These are phyloP conservation scores for Bidens hawaiensis DNA, from an alignment of 140 eudicot species.

Conservation along the genomic window DNA sequence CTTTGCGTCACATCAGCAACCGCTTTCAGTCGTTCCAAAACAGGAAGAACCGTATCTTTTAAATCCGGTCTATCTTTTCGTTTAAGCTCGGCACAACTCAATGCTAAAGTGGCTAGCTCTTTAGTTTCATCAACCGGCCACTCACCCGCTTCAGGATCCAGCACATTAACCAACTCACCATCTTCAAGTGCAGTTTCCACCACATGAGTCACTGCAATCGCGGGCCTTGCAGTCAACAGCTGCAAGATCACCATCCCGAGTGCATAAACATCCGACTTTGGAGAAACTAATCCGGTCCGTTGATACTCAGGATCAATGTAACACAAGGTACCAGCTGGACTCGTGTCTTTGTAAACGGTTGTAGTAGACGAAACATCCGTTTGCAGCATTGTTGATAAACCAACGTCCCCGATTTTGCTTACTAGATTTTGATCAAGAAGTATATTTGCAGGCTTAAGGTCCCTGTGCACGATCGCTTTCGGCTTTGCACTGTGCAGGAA, in stretches of 20 bases:
- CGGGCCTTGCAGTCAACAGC: conserved; percentile 73
- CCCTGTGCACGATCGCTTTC: conserved; percentile 71
- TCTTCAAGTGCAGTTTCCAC: conserved; percentile 70
- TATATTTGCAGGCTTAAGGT: conserved; percentile 85
- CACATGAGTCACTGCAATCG: conserved; percentile 53
- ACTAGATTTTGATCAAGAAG: conserved; percentile 71
- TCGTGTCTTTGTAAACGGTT: conserved; percentile 52
- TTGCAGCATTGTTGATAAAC: conserved; percentile 67
- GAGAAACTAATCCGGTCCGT: conserved; percentile 66
- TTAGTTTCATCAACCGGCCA: conserved; percentile 76
- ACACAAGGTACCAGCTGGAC: conserved; percentile 76
- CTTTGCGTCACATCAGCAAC: conserved; percentile 55
- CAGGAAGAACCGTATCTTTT: conserved; percentile 52
- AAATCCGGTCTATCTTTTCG: conserved; percentile 79
- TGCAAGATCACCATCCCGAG: conserved; percentile 84
- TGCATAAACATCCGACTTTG: conserved; percentile 83
- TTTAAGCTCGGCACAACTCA: conserved; percentile 72
- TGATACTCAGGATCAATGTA: conserved; percentile 96
- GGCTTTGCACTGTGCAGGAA: conserved; percentile 80
- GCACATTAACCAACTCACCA: conserved; percentile 33
- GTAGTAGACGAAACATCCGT: conserved; percentile 34
- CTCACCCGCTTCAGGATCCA: conserved; percentile 66
- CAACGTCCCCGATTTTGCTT: conserved; percentile 92
- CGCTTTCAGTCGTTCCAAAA: conserved; percentile 57
- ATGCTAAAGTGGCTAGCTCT: conserved; percentile 51